Evolutionary conservation across 202 grass and related monocot species (phyloP), one percentile per base, ranked within the genome.

Genomic region (Eragrostis tef): DNA sequence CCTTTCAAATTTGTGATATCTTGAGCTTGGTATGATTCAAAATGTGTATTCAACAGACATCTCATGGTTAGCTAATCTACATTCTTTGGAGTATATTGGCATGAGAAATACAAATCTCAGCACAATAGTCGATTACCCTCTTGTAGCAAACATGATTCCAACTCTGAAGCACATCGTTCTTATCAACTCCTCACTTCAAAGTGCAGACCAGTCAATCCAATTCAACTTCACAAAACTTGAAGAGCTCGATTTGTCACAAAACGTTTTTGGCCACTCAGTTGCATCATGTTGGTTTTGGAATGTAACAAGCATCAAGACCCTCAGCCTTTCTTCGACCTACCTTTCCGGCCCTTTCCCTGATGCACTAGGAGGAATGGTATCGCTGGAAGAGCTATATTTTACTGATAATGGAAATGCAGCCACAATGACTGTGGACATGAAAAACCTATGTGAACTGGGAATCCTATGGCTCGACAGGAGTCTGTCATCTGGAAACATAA

Each of bases 101-200:
- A 4, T 92, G 63, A 67, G 19, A 0, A 0, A 0, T 39, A 6
- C 5, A 39, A 39, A 36, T 0, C 16, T 91, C 4, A 24, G 42
- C 9, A 64, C 6, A 19, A 19, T 12, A 11, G 0, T 0, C 7
- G 50, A 74, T 19, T 87, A 59, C 72, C 15, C 73, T 16, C 45
- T 49, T 19, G 47, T 76, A 1, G 25, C 85, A 7, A 73, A 61
- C 51, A 48, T 25, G 78, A 45, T 88, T 12, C 66, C 86, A 64
- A 46, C 45, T 20, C 6, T 91, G 34, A 39, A 39, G 2, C 34
- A 39, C 34, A 39, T 39, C 34, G 6, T 39, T 39, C 34, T 39
- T 39, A 39, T 39, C 2, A 39, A 39, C 3, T 83, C 60, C 6
- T 45, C 16, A 0, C 61, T 83, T 44, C 11, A 24, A 7, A 60